phyloP scores from a whole-genome alignment of 1,284 basidiomycete species.

The Mycosarcoma maydis region DNA sequence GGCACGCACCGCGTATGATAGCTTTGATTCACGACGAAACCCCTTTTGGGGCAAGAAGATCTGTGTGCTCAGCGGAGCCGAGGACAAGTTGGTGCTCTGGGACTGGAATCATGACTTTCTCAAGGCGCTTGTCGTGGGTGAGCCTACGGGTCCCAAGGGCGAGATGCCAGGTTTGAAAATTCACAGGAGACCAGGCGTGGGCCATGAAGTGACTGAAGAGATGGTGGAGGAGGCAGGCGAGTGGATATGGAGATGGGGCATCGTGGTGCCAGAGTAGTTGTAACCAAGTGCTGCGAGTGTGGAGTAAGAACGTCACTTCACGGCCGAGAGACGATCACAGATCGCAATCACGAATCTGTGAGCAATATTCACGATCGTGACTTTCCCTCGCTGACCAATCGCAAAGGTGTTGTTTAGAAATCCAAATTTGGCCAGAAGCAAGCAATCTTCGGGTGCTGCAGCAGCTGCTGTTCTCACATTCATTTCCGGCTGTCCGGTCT shows the following conservation, averaged over 20 bases:
- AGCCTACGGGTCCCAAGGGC: slow-evolving; percentile 28
- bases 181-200: slow-evolving; percentile 39
- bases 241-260: slow-evolving; percentile 57
- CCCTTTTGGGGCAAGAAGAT: slow-evolving; percentile 65
- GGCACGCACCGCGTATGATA: slow-evolving; percentile 44
- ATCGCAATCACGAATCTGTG: neutral
- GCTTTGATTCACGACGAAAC: slow-evolving; percentile 31
- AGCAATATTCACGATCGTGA: neutral
- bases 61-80: slow-evolving; percentile 55
- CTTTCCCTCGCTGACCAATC: slow-evolving; percentile 11
- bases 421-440: slow-evolving; percentile 21
- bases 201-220: slow-evolving; percentile 56
- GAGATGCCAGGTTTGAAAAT: slow-evolving; percentile 50
- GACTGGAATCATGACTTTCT: slow-evolving; percentile 61
- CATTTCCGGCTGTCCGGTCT: slow-evolving; percentile 28
- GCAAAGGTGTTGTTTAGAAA: slow-evolving; percentile 31
- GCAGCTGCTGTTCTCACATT: slow-evolving; percentile 12
- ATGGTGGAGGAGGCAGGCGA: slow-evolving; percentile 61
- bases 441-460: slow-evolving; percentile 3
- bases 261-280: slow-evolving; percentile 18
- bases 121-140: slow-evolving; percentile 49
- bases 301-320: no score
- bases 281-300: no score
- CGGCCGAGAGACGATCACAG: slow-evolving; percentile 6
- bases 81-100: slow-evolving; percentile 61